These are phyloP conservation scores for Phialophora tarda DNA, from an alignment of 2,329 filamentous ascomycete genomes.

Conservation along the genomic window DNA sequence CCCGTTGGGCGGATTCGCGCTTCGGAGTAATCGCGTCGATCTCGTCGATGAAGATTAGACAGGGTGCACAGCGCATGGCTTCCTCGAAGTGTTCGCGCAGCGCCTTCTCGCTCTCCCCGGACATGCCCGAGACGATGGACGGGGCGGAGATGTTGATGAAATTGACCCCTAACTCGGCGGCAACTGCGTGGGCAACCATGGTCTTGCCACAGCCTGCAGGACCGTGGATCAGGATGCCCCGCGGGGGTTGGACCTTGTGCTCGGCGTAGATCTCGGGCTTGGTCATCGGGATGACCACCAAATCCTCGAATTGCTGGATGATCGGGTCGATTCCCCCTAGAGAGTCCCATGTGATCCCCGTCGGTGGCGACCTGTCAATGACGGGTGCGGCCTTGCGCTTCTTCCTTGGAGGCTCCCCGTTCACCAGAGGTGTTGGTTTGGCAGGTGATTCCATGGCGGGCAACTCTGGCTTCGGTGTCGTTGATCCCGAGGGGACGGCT, in stretches of 20 bases:
- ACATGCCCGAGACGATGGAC: conserved; percentile 83
- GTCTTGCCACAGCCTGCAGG: conserved; percentile 88
- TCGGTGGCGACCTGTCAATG: conserved; percentile 68
- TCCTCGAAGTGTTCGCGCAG: conserved; percentile 85
- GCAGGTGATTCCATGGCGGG: conserved; percentile 39
- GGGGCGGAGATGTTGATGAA: conserved; percentile 84
- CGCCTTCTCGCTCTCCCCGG: conserved; percentile 86
- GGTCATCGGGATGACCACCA: conserved; percentile 74
- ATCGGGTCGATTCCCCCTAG: conserved; percentile 78
- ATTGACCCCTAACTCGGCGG: conserved; percentile 74
- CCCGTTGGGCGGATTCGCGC: conserved; percentile 78
- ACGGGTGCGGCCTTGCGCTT: conserved; percentile 62
- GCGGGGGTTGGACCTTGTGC: conserved; percentile 71
- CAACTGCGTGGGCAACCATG: conserved; percentile 79
- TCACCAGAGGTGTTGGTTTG: conserved; percentile 64
- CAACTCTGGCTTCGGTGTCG: conserved; percentile 14
- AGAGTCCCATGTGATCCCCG: conserved; percentile 70
- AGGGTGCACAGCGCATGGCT: conserved; percentile 82
- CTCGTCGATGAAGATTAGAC: conserved; percentile 88
- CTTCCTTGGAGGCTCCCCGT: conserved; percentile 71
- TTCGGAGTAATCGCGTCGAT: conserved; percentile 91
- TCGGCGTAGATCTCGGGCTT: conserved; percentile 69
- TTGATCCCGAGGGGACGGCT: conserved; percentile 32
- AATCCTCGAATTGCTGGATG: conserved; percentile 70
- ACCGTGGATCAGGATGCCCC: conserved; percentile 78